Base-by-base conservation (phyloP, 495 filamentous ascomycete genomes). In the Aspergillus sclerotioniger region DNA sequence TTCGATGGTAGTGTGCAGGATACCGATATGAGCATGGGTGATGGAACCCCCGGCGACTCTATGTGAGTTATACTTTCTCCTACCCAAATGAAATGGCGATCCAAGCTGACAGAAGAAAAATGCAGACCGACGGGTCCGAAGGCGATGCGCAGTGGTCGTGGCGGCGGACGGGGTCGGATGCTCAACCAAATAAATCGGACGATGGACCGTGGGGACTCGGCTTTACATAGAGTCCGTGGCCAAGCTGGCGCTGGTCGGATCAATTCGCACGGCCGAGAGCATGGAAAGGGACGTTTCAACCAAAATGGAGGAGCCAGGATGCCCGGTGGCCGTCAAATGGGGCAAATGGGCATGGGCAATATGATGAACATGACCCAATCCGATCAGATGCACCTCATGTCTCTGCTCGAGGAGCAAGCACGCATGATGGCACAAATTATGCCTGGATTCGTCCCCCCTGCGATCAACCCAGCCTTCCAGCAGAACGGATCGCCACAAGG, bases 91-190 rank as follows among this genome's bases (percentile, higher is more conserved):
- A n/a, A n/a, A 19, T 57, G 43, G 60, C 58, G 41, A 73, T 61
- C 47, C 12, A 53, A 16, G 58, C 66, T 57, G 61, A 67, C 57
- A 32, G 49, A 20, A 45, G 59, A 32, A 32, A 57, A 51, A 51
- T 39, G 48, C 63, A 97, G 92, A 67, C 94, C 94, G 16, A 98
- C 93, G 8, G 94, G 92, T 43, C 94, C 94, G 20, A 94, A 91
- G 71, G 90, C 92, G 5, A 98, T 98, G 95, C 87, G 94, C 58
- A 90, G 89, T 68, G 81, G 81, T 29, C 77, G 73, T 57, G 68
- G 68, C 50, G 77, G 77, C 28, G 84, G 88, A 53, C 41, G 69
- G 54, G 90, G 88, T 63, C 84, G 91, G 37, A 85, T 98, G 75
- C 77, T 98, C 54, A 90, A 91, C 52, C 91, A 98, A 59, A 82